phyloP scores from a whole-genome alignment of 1,284 basidiomycete species.

The Erythrobasidium hasegawianum region DNA sequence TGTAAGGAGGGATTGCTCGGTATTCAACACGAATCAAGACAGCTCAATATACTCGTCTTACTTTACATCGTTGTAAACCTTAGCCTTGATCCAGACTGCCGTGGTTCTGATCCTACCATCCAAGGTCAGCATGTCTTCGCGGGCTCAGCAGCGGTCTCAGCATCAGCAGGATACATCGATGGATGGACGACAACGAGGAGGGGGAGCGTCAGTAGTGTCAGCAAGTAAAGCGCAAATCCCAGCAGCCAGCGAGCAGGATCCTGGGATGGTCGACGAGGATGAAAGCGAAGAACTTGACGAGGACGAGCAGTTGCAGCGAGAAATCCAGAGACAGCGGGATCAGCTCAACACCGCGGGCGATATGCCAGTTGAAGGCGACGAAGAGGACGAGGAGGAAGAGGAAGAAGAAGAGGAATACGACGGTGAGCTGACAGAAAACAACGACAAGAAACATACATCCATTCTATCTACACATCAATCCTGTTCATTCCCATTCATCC shows the following conservation, averaged over 20 bases:
- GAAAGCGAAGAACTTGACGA: constrained; percentile 35
- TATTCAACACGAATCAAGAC: too few relatives aligned
- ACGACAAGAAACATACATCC: background rate
- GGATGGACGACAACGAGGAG: too few relatives aligned
- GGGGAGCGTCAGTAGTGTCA: background rate
- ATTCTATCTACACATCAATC: background rate
- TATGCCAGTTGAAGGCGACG: constrained; percentile 28
- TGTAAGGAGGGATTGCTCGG: too few relatives aligned
- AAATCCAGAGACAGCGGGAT: background rate
- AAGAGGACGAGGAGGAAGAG: constrained; percentile 38
- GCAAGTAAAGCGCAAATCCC: background rate
- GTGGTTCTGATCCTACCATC: too few relatives aligned
- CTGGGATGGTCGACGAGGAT: constrained; percentile 39
- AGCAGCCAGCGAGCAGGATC: constrained; percentile 28
- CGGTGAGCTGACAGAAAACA: constrained; percentile 31
- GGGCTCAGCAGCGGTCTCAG: too few relatives aligned
- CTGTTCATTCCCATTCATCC: background rate
- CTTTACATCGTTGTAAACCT: too few relatives aligned
- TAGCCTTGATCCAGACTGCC: too few relatives aligned
- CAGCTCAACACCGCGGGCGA: background rate
- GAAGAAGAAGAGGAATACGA: constrained; percentile 41
- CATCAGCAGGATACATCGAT: too few relatives aligned
- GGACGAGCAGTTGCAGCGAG: constrained; percentile 4
- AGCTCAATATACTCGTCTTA: too few relatives aligned
- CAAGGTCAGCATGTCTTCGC: too few relatives aligned